Evolutionary conservation across 257 asterid genomes (phyloP), one percentile per base, ranked within the genome.

Genomic region (Anisodus acutangulus): DNA sequence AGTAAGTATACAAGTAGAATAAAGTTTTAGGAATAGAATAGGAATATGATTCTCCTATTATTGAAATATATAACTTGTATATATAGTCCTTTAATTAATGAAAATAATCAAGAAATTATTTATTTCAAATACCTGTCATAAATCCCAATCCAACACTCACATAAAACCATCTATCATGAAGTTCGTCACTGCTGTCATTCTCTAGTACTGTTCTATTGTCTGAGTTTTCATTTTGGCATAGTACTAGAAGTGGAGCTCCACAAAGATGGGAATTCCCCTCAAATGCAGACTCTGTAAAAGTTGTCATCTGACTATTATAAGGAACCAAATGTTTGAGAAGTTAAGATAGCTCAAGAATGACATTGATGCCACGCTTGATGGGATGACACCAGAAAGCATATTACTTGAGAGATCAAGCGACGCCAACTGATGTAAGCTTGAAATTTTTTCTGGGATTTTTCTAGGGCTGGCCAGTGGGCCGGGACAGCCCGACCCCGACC

Each of bases 71-170:
- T n/a, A n/a, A n/a, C n/a, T n/a, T n/a, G n/a, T n/a, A n/a, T n/a
- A n/a, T n/a, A n/a, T n/a, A n/a, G n/a, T n/a, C n/a, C n/a, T n/a
- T n/a, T n/a, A n/a, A n/a, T n/a, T n/a, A n/a, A n/a, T n/a, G n/a
- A n/a, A n/a, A n/a, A n/a, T 22, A 22, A 22, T 22, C 26, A 22
- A 22, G 26, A 0, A 22, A 22, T 22, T 22, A 22, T 22, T 22
- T 22, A 22, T 22, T 22, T 22, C 26, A 22, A 22, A 91, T 83
- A 8, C 92, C 95, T 9, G 67, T 88, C 26, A 82, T 85, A 88
- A 89, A 92, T 81, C 95, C 95, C 67, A 90, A 53, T 6, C 87
- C 95, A 45, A 92, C 64, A 64, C 95, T 89, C 19, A 88, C 86
- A 83, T 88, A 92, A 82, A 92, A 90, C 93, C 93, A 89, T 70